These are phyloP conservation scores for Piedraia hortae DNA, from an alignment of 2,329 filamentous ascomycete genomes.

Conservation along the genomic window DNA sequence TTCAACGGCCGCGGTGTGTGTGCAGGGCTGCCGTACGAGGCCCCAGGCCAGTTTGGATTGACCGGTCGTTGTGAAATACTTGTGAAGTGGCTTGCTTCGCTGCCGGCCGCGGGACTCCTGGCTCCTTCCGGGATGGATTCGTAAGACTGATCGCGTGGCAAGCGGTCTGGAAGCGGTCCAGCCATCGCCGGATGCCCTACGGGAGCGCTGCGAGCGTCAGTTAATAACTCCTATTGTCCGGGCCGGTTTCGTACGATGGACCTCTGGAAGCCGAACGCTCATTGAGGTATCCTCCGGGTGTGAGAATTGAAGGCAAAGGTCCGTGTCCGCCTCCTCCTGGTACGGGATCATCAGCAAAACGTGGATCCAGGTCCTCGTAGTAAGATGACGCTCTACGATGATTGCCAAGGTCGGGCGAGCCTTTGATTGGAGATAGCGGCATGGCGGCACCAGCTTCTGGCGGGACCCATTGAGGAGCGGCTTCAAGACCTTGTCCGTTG, in stretches of 20 bases:
- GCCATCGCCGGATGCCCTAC: conserved; percentile 13
- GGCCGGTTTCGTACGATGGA: too few relatives aligned
- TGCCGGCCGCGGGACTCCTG: conserved; percentile 33
- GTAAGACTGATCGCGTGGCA: conserved; percentile 17
- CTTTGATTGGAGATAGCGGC: conserved; percentile 6
- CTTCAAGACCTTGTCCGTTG: too few relatives aligned
- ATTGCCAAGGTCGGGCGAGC: conserved; percentile 7
- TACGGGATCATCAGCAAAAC: conserved; percentile 34
- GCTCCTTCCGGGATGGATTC: conserved; percentile 36
- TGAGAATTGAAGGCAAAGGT: conserved; percentile 4
- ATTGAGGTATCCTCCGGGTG: conserved; percentile 4
- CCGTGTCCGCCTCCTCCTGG: conserved; percentile 3
- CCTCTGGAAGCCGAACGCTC: too few relatives aligned
- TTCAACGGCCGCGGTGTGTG: conserved; percentile 13
- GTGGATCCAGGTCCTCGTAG: conserved; percentile 82
- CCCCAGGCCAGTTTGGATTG: conserved; percentile 55
- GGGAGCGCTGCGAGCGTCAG: conserved; percentile 4
- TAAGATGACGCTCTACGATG: conserved; percentile 27
- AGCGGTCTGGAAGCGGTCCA: too few relatives aligned
- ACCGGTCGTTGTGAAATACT: conserved; percentile 68
- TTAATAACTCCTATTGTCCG: conserved; percentile 2
- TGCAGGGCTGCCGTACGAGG: conserved; percentile 4
- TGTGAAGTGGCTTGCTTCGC: conserved; percentile 65
- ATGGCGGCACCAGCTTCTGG: too few relatives aligned
- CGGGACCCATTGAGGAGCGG: too few relatives aligned